Evolutionary conservation across 352 stramenopile species (phyloP).

Genomic region (Pythium oligandrum): DNA sequence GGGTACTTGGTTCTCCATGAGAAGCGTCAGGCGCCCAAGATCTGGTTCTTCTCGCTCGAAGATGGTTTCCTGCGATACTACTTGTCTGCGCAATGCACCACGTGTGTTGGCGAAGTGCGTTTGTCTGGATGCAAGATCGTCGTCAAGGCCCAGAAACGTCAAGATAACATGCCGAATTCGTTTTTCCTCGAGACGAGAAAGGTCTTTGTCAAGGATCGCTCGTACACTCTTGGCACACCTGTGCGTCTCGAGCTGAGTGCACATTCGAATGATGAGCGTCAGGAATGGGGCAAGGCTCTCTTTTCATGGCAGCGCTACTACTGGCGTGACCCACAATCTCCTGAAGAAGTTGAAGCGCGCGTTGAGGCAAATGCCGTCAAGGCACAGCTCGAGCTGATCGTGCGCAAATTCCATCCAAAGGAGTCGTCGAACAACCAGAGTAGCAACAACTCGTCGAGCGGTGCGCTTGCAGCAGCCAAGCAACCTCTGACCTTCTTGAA

Average conservation of each 20-base stretch:
- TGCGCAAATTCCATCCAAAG: slow-evolving; percentile 26
- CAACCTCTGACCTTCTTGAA: slow-evolving; percentile 67
- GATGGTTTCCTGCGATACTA: slow-evolving; percentile 80
- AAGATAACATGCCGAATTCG: slow-evolving; percentile 60
- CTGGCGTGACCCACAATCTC: slow-evolving; percentile 58
- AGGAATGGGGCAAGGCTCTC: slow-evolving; percentile 81
- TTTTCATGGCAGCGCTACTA: slow-evolving; percentile 87
- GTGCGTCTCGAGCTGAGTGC: slow-evolving; percentile 68
- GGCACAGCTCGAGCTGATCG: slow-evolving; percentile 41
- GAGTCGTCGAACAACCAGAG: slow-evolving; percentile 11
- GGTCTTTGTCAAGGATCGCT: slow-evolving; percentile 81
- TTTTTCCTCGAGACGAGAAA: slow-evolving; percentile 83
- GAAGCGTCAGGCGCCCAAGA: slow-evolving; percentile 39
- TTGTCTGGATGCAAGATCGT: slow-evolving; percentile 82
- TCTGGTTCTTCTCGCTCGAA: slow-evolving; percentile 77
- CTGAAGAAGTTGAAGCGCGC: slow-evolving; percentile 3
- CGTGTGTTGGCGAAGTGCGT: slow-evolving; percentile 54
- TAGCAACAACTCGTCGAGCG: slow-evolving; percentile 4
- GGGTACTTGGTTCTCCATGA: slow-evolving; percentile 77
- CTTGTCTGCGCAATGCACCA: slow-evolving; percentile 25
- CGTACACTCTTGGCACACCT: slow-evolving; percentile 67
- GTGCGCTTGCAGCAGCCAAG: slow-evolving; percentile 59
- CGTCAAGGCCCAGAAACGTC: slow-evolving; percentile 74
- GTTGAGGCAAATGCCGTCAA: slow-evolving; percentile 19
- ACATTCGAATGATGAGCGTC: slow-evolving; percentile 53